Percentiles rank a stretch among this genome's conserved stretches.
phyloP scores from a whole-genome alignment of 2,329 filamentous ascomycete species.

The Sporothrix mexicana region DNA sequence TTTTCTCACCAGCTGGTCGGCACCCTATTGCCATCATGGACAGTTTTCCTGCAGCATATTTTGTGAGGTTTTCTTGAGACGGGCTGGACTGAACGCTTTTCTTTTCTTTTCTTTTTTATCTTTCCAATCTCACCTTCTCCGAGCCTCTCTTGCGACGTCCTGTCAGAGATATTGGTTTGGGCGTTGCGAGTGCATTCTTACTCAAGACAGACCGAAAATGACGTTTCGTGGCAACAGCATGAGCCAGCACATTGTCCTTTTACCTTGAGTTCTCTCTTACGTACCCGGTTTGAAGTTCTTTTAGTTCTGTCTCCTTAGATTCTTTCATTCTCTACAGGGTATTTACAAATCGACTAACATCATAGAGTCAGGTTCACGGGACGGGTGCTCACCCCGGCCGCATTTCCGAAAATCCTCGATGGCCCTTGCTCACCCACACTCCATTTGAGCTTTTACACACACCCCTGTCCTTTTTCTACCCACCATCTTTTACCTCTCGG shows the following conservation, averaged over 20 bases:
- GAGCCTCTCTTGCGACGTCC: not conserved
- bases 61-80: not conserved
- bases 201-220: not conserved
- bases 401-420: not conserved
- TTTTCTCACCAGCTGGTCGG: not conserved
- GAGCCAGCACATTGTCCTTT: not conserved
- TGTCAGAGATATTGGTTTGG: not conserved
- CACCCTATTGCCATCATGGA: not conserved
- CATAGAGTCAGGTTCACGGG: no score
- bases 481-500: not conserved
- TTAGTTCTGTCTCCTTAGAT: no score
- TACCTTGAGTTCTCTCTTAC: not conserved
- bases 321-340: no score
- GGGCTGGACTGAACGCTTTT: constrained; percentile 9
- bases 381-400: not conserved
- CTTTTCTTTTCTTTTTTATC: not conserved
- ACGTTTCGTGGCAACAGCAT: not conserved
- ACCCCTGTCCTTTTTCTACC: not conserved
- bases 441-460: constrained; percentile 4
- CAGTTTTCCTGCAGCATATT: not conserved
- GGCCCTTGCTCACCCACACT: not conserved
- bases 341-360: no score
- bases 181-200: not conserved
- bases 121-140: not conserved
- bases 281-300: no score